A percentile compares a stretch with the other conserved stretches of the same genome.
These are phyloP conservation scores for Coemansia sp. DNA, from an alignment of 192 early-diverging fungal genomes.

Conservation along the genomic window DNA sequence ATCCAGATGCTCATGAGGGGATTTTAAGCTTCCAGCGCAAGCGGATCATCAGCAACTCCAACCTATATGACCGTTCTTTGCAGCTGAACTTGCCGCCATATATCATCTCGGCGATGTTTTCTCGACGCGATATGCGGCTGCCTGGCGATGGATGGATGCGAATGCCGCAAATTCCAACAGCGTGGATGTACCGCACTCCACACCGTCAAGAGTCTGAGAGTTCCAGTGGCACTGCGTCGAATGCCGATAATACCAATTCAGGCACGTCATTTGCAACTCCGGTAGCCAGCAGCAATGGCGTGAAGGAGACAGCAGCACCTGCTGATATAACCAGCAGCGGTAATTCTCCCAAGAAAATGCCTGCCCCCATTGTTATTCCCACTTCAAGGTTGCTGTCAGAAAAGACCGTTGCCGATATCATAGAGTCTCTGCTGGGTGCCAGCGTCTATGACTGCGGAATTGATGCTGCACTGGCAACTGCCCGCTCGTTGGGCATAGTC, in stretches of 20 bases:
- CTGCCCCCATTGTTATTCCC: neutral
- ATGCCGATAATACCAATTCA: no score
- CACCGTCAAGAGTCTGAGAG: neutral
- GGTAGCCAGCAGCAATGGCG: neutral
- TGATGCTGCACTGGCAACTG: slow-evolving; percentile 54
- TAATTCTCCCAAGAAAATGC: neutral
- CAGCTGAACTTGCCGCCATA: slow-evolving; percentile 57
- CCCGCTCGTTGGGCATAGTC: slow-evolving; percentile 56
- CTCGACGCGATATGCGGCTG: slow-evolving; percentile 27
- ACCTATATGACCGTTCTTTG: slow-evolving; percentile 61
- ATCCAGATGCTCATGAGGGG: slow-evolving; percentile 76
- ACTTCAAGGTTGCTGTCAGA: slow-evolving; percentile 60
- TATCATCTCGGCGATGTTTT: slow-evolving; percentile 44
- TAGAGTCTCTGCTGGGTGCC: slow-evolving; percentile 83
- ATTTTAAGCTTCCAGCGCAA: slow-evolving; percentile 70
- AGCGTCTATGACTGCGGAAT: slow-evolving; percentile 61
- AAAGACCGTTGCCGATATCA: slow-evolving; percentile 81
- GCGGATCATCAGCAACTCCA: slow-evolving; percentile 70
- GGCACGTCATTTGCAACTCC: no score
- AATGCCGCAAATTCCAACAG: slow-evolving; percentile 15
- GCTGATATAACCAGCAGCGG: no score
- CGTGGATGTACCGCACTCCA: slow-evolving; percentile 18
- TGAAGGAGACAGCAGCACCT: neutral
- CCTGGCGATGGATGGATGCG: slow-evolving; percentile 45
- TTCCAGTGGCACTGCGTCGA: neutral